A percentile compares a stretch with the other conserved stretches of the same genome.
Evolutionary conservation across 1,284 basidiomycete species (phyloP).

Genomic region (Cutaneotrichosporon mucoides): DNA sequence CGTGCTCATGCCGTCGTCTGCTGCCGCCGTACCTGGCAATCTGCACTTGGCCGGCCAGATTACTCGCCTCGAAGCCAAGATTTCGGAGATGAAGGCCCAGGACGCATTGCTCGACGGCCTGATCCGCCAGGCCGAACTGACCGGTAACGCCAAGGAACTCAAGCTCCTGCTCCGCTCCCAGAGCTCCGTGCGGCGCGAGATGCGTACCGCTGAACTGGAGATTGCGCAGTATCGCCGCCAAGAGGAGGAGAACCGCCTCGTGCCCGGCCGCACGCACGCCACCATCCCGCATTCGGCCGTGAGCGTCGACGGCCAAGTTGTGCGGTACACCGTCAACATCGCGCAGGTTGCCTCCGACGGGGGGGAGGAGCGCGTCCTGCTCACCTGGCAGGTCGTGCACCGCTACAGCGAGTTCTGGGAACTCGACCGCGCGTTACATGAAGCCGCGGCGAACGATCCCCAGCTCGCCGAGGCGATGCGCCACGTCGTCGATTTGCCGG

Average conservation of each 20-base stretch:
- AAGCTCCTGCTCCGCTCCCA: conserved; percentile 75
- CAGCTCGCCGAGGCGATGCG: not conserved
- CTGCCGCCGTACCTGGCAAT: conserved; percentile 70
- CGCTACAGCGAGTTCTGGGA: conserved; percentile 91
- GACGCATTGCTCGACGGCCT: conserved; percentile 76
- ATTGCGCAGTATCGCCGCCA: conserved; percentile 86
- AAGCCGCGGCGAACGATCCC: conserved; percentile 14
- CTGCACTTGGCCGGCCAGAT: conserved; percentile 81
- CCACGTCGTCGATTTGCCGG: conserved; percentile 64
- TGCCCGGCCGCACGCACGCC: conserved; percentile 72
- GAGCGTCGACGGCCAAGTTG: conserved; percentile 74
- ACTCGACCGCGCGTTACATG: conserved; percentile 72
- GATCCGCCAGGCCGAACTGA: conserved; percentile 88
- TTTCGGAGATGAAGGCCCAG: conserved; percentile 72
- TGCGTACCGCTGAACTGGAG: conserved; percentile 80
- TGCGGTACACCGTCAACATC: conserved; percentile 88
- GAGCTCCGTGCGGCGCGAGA: conserved; percentile 71
- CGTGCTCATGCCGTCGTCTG: conserved; percentile 54
- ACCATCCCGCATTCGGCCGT: conserved; percentile 69
- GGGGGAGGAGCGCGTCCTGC: conserved; percentile 64
- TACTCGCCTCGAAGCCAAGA: conserved; percentile 65
- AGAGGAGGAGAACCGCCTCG: conserved; percentile 74
- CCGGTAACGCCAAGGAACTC: conserved; percentile 81
- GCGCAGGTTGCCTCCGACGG: conserved; percentile 58
- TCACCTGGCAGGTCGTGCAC: conserved; percentile 85